Conservation (phyloP, 2,329 filamentous ascomycete genomes). For the Colletotrichum sp. region DNA sequence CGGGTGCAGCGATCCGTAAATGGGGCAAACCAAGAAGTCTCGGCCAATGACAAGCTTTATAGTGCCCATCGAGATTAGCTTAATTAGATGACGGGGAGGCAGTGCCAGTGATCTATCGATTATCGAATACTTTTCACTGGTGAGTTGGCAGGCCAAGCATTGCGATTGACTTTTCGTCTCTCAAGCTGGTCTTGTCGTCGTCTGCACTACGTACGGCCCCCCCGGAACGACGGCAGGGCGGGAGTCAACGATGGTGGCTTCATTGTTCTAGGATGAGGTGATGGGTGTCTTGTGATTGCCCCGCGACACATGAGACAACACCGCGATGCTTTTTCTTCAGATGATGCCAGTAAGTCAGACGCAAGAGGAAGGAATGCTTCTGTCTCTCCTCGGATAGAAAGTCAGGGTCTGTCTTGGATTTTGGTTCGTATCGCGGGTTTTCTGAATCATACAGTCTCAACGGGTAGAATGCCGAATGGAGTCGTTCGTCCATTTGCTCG, state of each 20-base stretch:
- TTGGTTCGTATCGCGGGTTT: background rate
- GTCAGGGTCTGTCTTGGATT: background rate
- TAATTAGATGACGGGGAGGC: constrained; percentile 1
- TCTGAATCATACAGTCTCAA: background rate
- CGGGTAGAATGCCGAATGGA: background rate
- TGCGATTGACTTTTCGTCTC: constrained; percentile 5
- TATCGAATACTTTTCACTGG: background rate
- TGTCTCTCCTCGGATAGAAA: background rate
- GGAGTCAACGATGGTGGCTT: background rate
- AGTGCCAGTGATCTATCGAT: background rate
- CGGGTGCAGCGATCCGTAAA: background rate
- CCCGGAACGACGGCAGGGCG: background rate
- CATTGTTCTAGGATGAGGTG: background rate
- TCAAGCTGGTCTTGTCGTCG: background rate
- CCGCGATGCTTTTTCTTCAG: background rate
- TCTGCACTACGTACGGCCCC: background rate
- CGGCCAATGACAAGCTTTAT: constrained; percentile 21
- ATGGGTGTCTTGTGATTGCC: background rate
- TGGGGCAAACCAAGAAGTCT: background rate
- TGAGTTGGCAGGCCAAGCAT: background rate
- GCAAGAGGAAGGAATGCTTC: background rate
- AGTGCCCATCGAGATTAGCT: constrained; percentile 17
- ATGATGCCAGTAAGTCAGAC: background rate
- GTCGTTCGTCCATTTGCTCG: background rate
- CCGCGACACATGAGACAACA: background rate